Evolutionary conservation across 2,329 filamentous ascomycete genomes (phyloP).

Genomic region (Fusarium sp.): DNA sequence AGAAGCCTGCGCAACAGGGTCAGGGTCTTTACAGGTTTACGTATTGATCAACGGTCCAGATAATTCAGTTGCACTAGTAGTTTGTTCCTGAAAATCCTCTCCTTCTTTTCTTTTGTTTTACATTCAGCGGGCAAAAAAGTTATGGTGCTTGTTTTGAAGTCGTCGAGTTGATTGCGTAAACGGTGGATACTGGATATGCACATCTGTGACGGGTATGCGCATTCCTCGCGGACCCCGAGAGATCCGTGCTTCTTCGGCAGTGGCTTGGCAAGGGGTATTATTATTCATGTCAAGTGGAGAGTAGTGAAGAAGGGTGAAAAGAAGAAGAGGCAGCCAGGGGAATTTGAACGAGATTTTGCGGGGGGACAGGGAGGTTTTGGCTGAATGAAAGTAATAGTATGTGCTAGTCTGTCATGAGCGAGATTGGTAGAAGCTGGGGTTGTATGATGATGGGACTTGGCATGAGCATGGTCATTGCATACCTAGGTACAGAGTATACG

Average conservation of each 20-base stretch:
- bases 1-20: slow-evolving; percentile 12
- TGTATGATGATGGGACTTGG: too few relatives aligned
- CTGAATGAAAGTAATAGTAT: background rate
- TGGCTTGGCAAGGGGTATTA: slow-evolving; percentile 28
- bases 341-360: slow-evolving; percentile 3
- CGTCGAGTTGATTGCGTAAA: slow-evolving; percentile 26
- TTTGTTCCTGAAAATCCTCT: slow-evolving; percentile 26
- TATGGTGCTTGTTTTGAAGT: slow-evolving; percentile 14
- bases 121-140: slow-evolving; percentile 3
- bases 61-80: slow-evolving; percentile 4
- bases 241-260: slow-evolving; percentile 32
- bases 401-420: background rate
- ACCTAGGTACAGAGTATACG: too few relatives aligned
- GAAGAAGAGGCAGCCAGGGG: slow-evolving; percentile 34
- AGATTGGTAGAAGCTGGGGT: background rate
- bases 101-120: background rate
- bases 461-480: too few relatives aligned
- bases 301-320: background rate
- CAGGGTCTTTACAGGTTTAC: slow-evolving; percentile 1
- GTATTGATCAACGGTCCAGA: slow-evolving; percentile 10
- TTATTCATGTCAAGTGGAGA: slow-evolving; percentile 10
- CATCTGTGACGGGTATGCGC: slow-evolving; percentile 28
- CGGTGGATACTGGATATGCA: slow-evolving; percentile 28
- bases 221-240: slow-evolving; percentile 42
- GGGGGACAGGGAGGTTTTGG: slow-evolving; percentile 4